Evolutionary conservation across 495 filamentous ascomycete genomes (phyloP).

Genomic region (Penicillium macrosclerotiorum): DNA sequence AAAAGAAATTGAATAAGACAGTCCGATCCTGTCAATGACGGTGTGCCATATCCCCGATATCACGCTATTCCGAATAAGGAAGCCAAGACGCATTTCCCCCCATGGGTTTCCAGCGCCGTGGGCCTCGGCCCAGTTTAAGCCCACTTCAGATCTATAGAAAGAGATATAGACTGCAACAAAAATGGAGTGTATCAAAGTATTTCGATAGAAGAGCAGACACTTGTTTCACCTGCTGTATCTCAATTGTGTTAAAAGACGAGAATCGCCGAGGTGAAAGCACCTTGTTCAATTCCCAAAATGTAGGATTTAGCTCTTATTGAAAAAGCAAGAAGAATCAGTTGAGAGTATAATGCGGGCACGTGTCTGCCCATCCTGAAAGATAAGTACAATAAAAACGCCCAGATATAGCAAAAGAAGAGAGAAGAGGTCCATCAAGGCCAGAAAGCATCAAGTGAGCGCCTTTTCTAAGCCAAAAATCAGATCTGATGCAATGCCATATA

Average conservation of each 20-base stretch:
- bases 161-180: too few relatives aligned
- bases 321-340: neutral
- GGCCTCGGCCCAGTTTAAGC: too few relatives aligned
- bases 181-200: too few relatives aligned
- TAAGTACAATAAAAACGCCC: neutral
- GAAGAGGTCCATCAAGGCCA: constrained; percentile 8
- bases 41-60: neutral
- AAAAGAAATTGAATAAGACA: neutral
- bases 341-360: neutral
- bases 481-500: constrained; percentile 23
- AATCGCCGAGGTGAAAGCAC: too few relatives aligned
- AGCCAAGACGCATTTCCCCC: constrained; percentile 3
- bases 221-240: too few relatives aligned
- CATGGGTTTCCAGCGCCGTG: too few relatives aligned
- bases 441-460: neutral
- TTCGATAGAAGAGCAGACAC: too few relatives aligned
- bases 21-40: too few relatives aligned
- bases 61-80: neutral
- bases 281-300: neutral
- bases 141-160: too few relatives aligned
- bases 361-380: too few relatives aligned
- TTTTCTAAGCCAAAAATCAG: constrained; percentile 15
- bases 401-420: constrained; percentile 1
- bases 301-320: too few relatives aligned
- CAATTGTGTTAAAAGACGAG: too few relatives aligned